Conservation (phyloP, 2,329 filamentous ascomycete species). For the Coniochaeta ligniaria region DNA sequence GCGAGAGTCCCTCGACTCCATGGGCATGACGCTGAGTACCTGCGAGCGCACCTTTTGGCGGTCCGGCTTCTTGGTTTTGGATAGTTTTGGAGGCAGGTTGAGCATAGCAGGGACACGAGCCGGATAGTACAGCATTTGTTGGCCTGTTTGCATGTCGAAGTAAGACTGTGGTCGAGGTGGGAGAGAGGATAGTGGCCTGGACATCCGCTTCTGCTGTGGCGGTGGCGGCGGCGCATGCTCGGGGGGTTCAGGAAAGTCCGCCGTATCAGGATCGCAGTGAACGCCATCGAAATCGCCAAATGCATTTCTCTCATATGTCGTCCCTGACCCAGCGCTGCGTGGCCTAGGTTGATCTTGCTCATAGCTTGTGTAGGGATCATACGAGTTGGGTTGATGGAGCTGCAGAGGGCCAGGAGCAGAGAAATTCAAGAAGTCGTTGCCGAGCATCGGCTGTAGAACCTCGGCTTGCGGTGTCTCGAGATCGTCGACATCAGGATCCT, state of each 20-base stretch:
- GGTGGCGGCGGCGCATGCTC: slow-evolving; percentile 12
- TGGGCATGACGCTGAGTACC: slow-evolving; percentile 57
- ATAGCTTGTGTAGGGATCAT: slow-evolving; percentile 10
- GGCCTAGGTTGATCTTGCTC: slow-evolving; percentile 30
- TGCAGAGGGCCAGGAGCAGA: slow-evolving; percentile 10
- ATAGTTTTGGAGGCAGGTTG: slow-evolving; percentile 83
- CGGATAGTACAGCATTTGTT: slow-evolving; percentile 90
- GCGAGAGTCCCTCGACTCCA: slow-evolving; percentile 23
- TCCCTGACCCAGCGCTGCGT: slow-evolving; percentile 45
- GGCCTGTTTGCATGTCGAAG: slow-evolving; percentile 56
- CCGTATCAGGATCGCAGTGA: slow-evolving; percentile 55
- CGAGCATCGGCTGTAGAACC: slow-evolving; percentile 11
- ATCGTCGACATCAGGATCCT: slow-evolving; percentile 11
- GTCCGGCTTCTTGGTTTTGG: slow-evolving; percentile 55
- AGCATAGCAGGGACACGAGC: slow-evolving; percentile 91
- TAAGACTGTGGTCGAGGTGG: slow-evolving; percentile 46
- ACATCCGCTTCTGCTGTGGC: slow-evolving; percentile 14
- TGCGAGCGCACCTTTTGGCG: slow-evolving; percentile 69
- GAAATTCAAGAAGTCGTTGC: slow-evolving; percentile 4
- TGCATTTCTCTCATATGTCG: slow-evolving; percentile 59
- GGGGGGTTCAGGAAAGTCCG: slow-evolving; percentile 12
- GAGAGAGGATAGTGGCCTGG: slow-evolving; percentile 9
- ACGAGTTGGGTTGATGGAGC: slow-evolving; percentile 14
- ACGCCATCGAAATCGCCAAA: slow-evolving; percentile 80
- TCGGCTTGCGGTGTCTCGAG: slow-evolving; percentile 8